Conservation (phyloP, 495 filamentous ascomycete species). For the Penicillium atrosanguineum region DNA sequence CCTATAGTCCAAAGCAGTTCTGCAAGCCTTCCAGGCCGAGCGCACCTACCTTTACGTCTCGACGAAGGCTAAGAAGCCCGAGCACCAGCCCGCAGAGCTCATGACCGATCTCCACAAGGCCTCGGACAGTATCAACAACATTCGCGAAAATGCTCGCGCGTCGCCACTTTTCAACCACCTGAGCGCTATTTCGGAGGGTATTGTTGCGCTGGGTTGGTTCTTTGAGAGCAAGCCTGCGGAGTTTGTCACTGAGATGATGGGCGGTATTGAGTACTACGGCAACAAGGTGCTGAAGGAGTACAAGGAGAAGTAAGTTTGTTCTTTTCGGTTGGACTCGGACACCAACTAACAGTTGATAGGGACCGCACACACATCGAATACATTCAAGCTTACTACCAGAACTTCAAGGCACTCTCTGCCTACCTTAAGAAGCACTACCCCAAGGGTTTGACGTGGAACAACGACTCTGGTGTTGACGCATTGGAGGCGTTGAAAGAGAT, state of each 20-base stretch:
- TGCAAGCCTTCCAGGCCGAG: constrained; percentile 73
- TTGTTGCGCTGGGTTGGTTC: constrained; percentile 83
- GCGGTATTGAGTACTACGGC: constrained; percentile 82
- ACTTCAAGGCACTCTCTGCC: constrained; percentile 74
- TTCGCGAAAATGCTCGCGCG: constrained; percentile 74
- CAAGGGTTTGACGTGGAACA: constrained; percentile 84
- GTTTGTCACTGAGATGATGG: constrained; percentile 73
- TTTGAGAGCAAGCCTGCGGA: constrained; percentile 76
- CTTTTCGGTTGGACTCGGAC: neutral
- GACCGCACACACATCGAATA: constrained; percentile 78
- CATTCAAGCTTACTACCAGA: constrained; percentile 81
- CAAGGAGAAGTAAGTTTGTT: constrained; percentile 82
- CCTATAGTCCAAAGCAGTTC: constrained; percentile 55
- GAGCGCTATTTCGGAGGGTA: constrained; percentile 83
- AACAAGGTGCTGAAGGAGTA: constrained; percentile 85
- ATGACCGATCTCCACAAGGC: constrained; percentile 79
- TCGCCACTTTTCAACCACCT: constrained; percentile 73
- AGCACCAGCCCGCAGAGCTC: constrained; percentile 65
- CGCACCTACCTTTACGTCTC: constrained; percentile 84
- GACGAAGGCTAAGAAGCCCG: constrained; percentile 90
- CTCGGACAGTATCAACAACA: constrained; percentile 69
- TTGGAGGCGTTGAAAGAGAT: constrained; percentile 66
- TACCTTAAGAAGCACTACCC: constrained; percentile 81
- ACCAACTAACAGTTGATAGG: constrained; percentile 40
- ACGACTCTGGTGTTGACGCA: constrained; percentile 68